These are phyloP conservation scores for Aaosphaeria pasadenensis DNA, from an alignment of 2,329 filamentous ascomycete species.

Conservation along the genomic window DNA sequence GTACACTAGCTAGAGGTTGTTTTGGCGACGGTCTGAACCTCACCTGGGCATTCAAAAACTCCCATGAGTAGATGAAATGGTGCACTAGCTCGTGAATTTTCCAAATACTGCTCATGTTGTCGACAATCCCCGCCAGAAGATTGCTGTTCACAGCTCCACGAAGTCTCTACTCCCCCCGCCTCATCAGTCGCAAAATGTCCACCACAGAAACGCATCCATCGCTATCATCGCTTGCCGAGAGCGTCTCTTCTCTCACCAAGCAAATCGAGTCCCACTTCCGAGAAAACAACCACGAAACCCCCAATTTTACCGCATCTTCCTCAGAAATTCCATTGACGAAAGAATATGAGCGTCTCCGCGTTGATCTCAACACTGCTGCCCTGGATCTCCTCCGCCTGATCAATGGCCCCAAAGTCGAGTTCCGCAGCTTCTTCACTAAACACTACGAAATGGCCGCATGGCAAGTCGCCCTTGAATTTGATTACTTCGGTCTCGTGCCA, in stretches of 20 bases:
- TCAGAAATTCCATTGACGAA: background rate
- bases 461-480: constrained; percentile 9
- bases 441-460: constrained; percentile 9
- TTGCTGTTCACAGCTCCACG: too few relatives aligned
- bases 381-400: constrained; percentile 4
- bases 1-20: too few relatives aligned
- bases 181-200: too few relatives aligned
- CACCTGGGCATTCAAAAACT: too few relatives aligned
- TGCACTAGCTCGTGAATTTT: too few relatives aligned
- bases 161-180: too few relatives aligned
- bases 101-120: too few relatives aligned
- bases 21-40: too few relatives aligned
- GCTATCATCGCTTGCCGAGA: background rate
- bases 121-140: too few relatives aligned
- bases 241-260: background rate
- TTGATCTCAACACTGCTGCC: constrained; percentile 3
- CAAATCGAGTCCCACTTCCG: background rate
- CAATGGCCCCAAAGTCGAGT: constrained; percentile 3
- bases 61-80: too few relatives aligned
- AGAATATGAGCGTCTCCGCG: constrained; percentile 3
- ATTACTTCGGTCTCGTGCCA: constrained; percentile 7
- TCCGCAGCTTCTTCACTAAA: constrained; percentile 2
- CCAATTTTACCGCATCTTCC: constrained; percentile 2
- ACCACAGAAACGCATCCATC: background rate
- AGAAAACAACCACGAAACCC: constrained; percentile 1